These are phyloP conservation scores for Talaromyces marneffei DNA, from an alignment of 2,329 filamentous ascomycete genomes.

Conservation along the genomic window DNA sequence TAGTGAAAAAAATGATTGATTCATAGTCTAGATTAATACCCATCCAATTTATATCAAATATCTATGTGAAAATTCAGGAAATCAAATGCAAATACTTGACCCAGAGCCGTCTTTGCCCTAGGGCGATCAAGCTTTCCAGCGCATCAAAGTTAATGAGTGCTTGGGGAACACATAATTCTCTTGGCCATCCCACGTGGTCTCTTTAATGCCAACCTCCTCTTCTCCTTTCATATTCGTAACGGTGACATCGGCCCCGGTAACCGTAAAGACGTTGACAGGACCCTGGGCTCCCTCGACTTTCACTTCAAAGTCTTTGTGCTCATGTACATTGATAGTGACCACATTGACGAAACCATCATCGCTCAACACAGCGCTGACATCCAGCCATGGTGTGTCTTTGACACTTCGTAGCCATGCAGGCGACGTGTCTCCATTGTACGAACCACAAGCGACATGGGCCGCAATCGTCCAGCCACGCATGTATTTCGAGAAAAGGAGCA, in stretches of 20 bases:
- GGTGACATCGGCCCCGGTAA: constrained; percentile 53
- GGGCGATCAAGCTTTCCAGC: constrained; percentile 40
- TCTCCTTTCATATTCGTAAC: constrained; percentile 59
- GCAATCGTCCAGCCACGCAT: constrained; percentile 69
- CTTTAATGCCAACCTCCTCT: constrained; percentile 56
- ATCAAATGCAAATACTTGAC: background rate
- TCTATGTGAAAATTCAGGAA: background rate
- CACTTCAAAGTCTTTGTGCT: constrained; percentile 54
- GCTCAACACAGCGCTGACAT: constrained; percentile 36
- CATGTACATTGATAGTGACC: constrained; percentile 67
- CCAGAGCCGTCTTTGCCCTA: background rate
- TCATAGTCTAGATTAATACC: too few relatives aligned
- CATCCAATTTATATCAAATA: background rate
- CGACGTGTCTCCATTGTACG: constrained; percentile 56
- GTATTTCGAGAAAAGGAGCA: constrained; percentile 62
- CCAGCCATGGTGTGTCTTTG: constrained; percentile 60
- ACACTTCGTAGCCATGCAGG: constrained; percentile 37
- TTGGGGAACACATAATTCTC: constrained; percentile 61
- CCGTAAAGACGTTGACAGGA: constrained; percentile 56
- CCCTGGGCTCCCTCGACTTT: constrained; percentile 52
- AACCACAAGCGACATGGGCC: constrained; percentile 56
- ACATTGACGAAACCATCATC: constrained; percentile 59
- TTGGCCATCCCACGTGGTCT: constrained; percentile 59
- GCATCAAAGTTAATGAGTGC: constrained; percentile 64
- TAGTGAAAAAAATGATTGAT: background rate